Conservation (phyloP, 139 green algal species). For the Micractinium conductrix region DNA sequence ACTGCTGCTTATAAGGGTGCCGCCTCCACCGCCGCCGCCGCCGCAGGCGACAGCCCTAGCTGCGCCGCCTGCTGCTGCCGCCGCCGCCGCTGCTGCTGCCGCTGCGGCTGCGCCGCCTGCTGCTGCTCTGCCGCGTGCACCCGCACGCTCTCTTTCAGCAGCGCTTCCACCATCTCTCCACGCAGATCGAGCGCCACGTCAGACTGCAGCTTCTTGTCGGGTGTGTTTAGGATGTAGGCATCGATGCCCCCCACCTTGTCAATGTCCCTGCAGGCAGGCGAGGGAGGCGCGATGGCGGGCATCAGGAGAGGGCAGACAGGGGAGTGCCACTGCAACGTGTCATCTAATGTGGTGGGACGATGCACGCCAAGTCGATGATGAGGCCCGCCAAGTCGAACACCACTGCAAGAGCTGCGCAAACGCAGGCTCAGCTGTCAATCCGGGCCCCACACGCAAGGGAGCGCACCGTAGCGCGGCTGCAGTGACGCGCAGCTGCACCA, state of each 20-base stretch:
- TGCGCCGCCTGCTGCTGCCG: not conserved
- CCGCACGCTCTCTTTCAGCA: not conserved
- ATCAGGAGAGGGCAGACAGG: too few relatives aligned
- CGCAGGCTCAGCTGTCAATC: too few relatives aligned
- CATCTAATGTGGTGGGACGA: too few relatives aligned
- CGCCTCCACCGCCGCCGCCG: not conserved
- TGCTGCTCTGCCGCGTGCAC: not conserved
- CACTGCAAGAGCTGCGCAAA: too few relatives aligned
- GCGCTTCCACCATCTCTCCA: conserved; percentile 34
- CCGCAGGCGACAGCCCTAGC: not conserved
- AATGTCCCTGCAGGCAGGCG: conserved; percentile 64
- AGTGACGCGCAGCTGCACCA: conserved; percentile 77
- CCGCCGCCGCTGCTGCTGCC: not conserved
- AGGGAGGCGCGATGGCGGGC: too few relatives aligned
- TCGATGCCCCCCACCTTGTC: conserved; percentile 89
- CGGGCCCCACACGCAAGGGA: not conserved
- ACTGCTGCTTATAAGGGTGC: not conserved
- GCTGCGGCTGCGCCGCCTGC: not conserved
- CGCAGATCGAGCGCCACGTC: conserved; percentile 54
- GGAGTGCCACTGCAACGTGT: too few relatives aligned
- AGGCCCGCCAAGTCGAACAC: too few relatives aligned
- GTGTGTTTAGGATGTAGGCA: conserved; percentile 80
- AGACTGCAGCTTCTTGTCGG: conserved; percentile 71
- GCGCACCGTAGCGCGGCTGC: conserved; percentile 72
- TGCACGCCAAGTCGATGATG: too few relatives aligned